Evolutionary conservation across 768 basidiomycete genomes (phyloP).

Genomic region (Mycena venus): DNA sequence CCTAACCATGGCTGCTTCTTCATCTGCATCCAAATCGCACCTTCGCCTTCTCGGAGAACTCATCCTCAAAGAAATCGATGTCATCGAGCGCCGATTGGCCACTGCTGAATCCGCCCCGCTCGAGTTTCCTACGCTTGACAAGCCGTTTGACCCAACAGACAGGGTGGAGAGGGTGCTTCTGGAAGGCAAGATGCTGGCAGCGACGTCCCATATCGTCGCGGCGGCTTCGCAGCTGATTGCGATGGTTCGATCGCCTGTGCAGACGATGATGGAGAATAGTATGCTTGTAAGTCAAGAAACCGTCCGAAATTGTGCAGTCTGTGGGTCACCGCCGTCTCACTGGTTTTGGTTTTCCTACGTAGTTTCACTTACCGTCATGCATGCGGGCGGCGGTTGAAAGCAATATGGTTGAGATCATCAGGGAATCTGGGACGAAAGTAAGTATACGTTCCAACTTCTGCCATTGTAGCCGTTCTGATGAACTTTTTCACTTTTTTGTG

Average conservation of each 20-base stretch:
- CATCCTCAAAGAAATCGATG: conserved; percentile 3
- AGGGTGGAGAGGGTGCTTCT: conserved; percentile 9
- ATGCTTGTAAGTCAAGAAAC: not conserved
- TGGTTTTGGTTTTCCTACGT: not conserved
- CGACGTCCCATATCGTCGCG: conserved; percentile 32
- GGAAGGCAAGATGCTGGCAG: conserved; percentile 16
- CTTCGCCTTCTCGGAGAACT: conserved; percentile 25
- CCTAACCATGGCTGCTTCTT: not conserved
- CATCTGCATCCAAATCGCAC: not conserved
- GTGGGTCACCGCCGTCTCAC: not conserved
- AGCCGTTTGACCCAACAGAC: not conserved
- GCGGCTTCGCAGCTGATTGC: conserved; percentile 41
- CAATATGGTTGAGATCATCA: conserved; percentile 45
- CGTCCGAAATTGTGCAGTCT: no score
- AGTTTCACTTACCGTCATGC: conserved; percentile 23
- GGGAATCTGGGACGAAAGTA: conserved; percentile 49
- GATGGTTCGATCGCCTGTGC: conserved; percentile 34
- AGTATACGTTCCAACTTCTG: no score
- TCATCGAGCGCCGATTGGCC: conserved; percentile 9
- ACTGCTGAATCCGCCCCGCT: conserved; percentile 3
- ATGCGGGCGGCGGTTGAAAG: conserved; percentile 32
- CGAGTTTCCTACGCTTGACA: not conserved
- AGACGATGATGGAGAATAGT: conserved; percentile 27
- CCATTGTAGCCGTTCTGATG: no score
- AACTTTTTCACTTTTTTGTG: not conserved